Base-by-base conservation (phyloP, 441 rosid genomes). In the Cnidoscolus chayamansa region DNA sequence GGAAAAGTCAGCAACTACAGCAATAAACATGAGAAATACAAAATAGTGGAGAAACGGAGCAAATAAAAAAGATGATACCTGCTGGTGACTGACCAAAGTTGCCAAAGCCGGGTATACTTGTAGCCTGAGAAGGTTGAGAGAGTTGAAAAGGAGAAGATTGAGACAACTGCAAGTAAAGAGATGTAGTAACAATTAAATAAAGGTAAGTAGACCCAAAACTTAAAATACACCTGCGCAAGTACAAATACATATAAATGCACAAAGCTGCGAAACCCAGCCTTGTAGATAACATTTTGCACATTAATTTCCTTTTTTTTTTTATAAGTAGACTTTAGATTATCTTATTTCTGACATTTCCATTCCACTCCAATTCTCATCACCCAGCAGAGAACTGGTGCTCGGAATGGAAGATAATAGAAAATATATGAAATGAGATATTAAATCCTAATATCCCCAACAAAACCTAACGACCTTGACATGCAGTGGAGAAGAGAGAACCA, bases 101-200 rank as follows among this genome's bases (percentile, higher is more conserved):
- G 81, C 74, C 73, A 80, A 89, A 83, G 76, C 77, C 65, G 82
- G 86, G 85, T 77, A 80, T 74, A 76, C 85, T 61, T 54, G 81
- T 59, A 53, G 87, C 55, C 80, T 88, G 97, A 71, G 92, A 67
- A 58, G 93, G 86, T 81, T 87, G 97, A 80, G 86, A 74, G 68
- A 79, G 75, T 81, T 88, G 99, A 72, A 81, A 86, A 49, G 86
- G 81, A 53, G 85, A 47, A 56, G 86, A 67, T 61, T 77, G 84
- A 69, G 86, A 67, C 68, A 88, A 83, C 97, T 88, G 74, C 79
- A 80, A 32, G 77, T 64, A 71, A 62, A 78, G 54, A 16, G 54
- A 79, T 49, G 66, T 35, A 74, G 72, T 25, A 25, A 25, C 20
- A 72, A 47, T 20, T n/a, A 66, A 77, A 45, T 32, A 70, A 11